Percentiles rank a stretch among this genome's conserved stretches.
Conservation (phyloP, 768 basidiomycete species). For the Candolleomyces aberdarensis region DNA sequence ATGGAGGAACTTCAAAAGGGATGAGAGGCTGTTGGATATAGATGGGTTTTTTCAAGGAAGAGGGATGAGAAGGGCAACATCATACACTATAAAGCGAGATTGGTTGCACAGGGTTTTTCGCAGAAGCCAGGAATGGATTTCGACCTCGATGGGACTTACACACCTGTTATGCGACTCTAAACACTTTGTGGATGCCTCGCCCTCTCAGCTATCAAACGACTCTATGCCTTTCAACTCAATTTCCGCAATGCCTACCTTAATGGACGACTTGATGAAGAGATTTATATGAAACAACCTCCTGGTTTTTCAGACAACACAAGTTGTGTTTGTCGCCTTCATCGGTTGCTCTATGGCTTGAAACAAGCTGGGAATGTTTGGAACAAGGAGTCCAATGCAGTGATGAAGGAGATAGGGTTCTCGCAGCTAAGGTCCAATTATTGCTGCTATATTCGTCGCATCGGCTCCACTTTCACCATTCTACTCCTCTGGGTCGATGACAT, state of each 20-base stretch:
- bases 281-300: slow-evolving; percentile 23
- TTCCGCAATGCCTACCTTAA: slow-evolving; percentile 23
- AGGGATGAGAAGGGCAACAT: slow-evolving; percentile 15
- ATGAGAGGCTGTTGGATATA: slow-evolving; percentile 15
- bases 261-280: slow-evolving; percentile 22
- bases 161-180: slow-evolving; percentile 20
- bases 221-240: slow-evolving; percentile 13
- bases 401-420: slow-evolving; percentile 5
- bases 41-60: slow-evolving; percentile 21
- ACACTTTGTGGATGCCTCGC: slow-evolving; percentile 18
- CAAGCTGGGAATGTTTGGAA: slow-evolving; percentile 32
- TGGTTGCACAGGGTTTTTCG: slow-evolving; percentile 23
- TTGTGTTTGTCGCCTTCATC: slow-evolving; percentile 12
- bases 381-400: neutral
- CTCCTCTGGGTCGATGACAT: slow-evolving; percentile 16
- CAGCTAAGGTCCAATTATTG: slow-evolving; percentile 11
- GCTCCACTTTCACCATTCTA: neutral
- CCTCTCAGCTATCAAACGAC: slow-evolving; percentile 10
- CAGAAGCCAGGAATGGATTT: slow-evolving; percentile 33
- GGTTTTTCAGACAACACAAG: slow-evolving; percentile 12
- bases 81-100: slow-evolving; percentile 17
- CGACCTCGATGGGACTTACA: slow-evolving; percentile 26
- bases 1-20: slow-evolving; percentile 6
- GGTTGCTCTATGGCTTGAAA: slow-evolving; percentile 33
- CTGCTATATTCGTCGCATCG: slow-evolving; percentile 13